Evolutionary conservation across 176 grass and related monocot species (phyloP).

Genomic region (Avena eriantha): DNA sequence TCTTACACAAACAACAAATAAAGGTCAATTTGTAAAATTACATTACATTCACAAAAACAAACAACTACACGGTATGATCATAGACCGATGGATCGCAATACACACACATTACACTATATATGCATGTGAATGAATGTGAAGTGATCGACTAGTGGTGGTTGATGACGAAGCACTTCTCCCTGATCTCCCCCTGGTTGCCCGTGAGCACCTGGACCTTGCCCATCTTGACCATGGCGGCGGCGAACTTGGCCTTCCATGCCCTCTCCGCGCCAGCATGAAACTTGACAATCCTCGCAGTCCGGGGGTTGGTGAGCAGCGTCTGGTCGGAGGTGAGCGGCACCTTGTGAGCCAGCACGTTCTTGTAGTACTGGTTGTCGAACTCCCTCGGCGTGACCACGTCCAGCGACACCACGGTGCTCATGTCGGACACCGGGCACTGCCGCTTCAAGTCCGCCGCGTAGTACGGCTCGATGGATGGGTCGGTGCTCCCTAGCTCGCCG

Average conservation of each 20-base stretch:
- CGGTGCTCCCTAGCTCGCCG: background rate
- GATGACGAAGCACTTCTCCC: constrained; percentile 42
- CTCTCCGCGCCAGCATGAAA: background rate
- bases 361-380: constrained; percentile 65
- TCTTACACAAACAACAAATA: no score
- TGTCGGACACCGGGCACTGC: constrained; percentile 37
- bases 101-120: no score
- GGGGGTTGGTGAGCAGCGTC: constrained; percentile 9
- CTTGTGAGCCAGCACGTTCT: constrained; percentile 42
- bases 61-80: no score
- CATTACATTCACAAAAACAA: no score
- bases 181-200: constrained; percentile 41
- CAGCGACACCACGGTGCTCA: background rate
- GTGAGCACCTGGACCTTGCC: constrained; percentile 42
- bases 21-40: no score
- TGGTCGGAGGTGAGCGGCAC: constrained; percentile 60
- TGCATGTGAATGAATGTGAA: background rate
- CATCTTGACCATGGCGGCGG: constrained; percentile 44
- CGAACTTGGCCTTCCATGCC: constrained; percentile 37
- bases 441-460: constrained; percentile 24
- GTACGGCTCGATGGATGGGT: constrained; percentile 29
- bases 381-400: constrained; percentile 29
- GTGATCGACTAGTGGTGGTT: constrained; percentile 14
- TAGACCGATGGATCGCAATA: no score
- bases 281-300: background rate